Base-by-base conservation (phyloP, 768 basidiomycete genomes). In the Mycena vulgaris region DNA sequence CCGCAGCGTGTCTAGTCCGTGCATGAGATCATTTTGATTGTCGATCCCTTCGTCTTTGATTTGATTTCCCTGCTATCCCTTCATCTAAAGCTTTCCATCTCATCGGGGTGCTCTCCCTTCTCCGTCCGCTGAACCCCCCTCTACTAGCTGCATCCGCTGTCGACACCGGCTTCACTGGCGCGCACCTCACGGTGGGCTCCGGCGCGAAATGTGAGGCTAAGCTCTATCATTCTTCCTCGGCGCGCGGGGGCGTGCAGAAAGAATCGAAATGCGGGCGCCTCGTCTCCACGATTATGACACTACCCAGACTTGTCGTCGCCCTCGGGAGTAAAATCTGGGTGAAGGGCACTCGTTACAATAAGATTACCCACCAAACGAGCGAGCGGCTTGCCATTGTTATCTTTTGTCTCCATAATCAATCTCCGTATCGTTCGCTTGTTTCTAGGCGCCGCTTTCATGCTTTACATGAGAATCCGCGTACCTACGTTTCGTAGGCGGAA, bases 181-280 rank as follows among this genome's bases (percentile, higher is more conserved):
- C 47, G 47, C 47, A 48, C 47, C 47, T 48, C 47, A 48, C 47
- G 23, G 47, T 48, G 48, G 48, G 48, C 48, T 51, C 27, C 8
- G 27, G 25, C 48, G 27, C 48, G 48, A 51, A 51, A 14, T 51
- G 25, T 51, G 48, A 51, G 48, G 48, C 27, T 51, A 51, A 27
- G 48, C 48, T 51, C 48, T 51, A 51, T 51, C 48, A 51, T 51
- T 51, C 48, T 51, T 51, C 48, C 48, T 51, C 48, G 48, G 48
- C 13, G 48, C 14, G 48, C 48, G 48, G 25, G 48, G 25, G 48
- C 48, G 25, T 51, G 48, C 48, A 51, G 48, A 51, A 51, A 51
- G 23, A 51, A 51, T 51, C 48, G 27, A 48, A 48, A 48, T 51
- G 48, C 27, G 48, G 48, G 48, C 27, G 48, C 48, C 48, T 51